Evolutionary conservation across 441 rosid genomes (phyloP).

Genomic region (Arabidopsis lyrata): DNA sequence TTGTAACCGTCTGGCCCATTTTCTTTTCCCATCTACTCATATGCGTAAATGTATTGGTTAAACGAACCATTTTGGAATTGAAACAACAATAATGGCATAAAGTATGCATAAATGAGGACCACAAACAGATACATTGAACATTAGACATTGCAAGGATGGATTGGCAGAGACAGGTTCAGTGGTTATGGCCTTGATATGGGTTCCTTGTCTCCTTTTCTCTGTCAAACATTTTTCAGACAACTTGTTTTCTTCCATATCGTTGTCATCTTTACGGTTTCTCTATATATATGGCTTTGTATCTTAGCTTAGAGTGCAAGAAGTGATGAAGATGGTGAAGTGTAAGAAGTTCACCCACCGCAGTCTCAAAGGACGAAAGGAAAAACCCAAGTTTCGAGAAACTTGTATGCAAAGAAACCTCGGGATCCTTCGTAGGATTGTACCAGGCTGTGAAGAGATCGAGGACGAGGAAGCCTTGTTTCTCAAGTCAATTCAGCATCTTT

Average conservation of each 20-base stretch:
- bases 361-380: slow-evolving; percentile 22
- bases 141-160: slow-evolving; percentile 29
- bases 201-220: slow-evolving; percentile 32
- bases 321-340: slow-evolving; percentile 25
- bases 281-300: slow-evolving; percentile 6
- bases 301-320: slow-evolving; percentile 14
- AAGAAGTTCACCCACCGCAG: slow-evolving; percentile 19
- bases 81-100: slow-evolving; percentile 35
- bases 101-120: slow-evolving; percentile 37
- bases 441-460: slow-evolving; percentile 37
- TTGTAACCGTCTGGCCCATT: slow-evolving; percentile 12
- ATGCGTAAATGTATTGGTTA: not conserved
- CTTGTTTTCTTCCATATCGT: slow-evolving; percentile 33
- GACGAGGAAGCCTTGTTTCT: slow-evolving; percentile 43
- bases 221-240: slow-evolving; percentile 34
- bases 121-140: slow-evolving; percentile 43
- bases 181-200: slow-evolving; percentile 46
- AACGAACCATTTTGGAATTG: slow-evolving; percentile 14
- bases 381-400: slow-evolving; percentile 21
- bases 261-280: slow-evolving; percentile 25
- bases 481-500: slow-evolving; percentile 45
- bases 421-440: slow-evolving; percentile 36
- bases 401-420: slow-evolving; percentile 37
- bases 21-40: not conserved
- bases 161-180: slow-evolving; percentile 42